Base-by-base conservation (phyloP, 208 protist species). In the Leishmania lainsoni region DNA sequence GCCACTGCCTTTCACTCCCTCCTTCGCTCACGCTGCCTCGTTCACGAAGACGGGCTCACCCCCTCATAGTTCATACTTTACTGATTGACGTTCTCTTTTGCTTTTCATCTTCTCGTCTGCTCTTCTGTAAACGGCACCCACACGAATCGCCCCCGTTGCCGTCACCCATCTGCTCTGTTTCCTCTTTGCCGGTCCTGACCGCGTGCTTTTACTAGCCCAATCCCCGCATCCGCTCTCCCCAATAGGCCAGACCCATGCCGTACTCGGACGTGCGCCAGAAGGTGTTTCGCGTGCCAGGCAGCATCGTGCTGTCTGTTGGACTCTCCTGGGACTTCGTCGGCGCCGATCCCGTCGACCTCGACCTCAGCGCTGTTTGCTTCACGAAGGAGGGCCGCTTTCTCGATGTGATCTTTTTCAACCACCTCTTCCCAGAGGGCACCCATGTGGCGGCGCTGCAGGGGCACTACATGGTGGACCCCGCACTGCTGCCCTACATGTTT, bases 321-420 rank as follows among this genome's bases (percentile, higher is more conserved):
- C 90, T 96, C 26, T 82, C 81, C 26, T 96, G 94, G 92, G 87
- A 93, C 79, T 97, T 95, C 54, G 82, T 96, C 22, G 92, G 94
- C 51, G 83, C 83, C 29, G 90, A 92, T 26, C 93, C 92, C 12
- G 84, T 96, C 4, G 92, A 97, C 65, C 86, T 96, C 22, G 92
- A 97, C 83, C 87, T 96, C 66, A 94, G 89, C 76, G 92, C 91
- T 26, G 93, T 97, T 4, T 92, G 85, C 83, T 95, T 96, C 83
- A 91, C 89, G 59, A 88, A 85, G 52, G 89, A 93, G 51, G 94
- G 92, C n/a, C 86, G 91, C 68, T 88, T 93, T 58, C 81, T 96
- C 35, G 93, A 96, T 45, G 90, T 91, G 22, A 87, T 96, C 76
- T 96, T 95, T 78, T 97, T 96, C 78, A 96, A 96, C 76, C 91